Conservation (phyloP, 2,329 filamentous ascomycete genomes). For the Knoxdaviesia capensis region DNA sequence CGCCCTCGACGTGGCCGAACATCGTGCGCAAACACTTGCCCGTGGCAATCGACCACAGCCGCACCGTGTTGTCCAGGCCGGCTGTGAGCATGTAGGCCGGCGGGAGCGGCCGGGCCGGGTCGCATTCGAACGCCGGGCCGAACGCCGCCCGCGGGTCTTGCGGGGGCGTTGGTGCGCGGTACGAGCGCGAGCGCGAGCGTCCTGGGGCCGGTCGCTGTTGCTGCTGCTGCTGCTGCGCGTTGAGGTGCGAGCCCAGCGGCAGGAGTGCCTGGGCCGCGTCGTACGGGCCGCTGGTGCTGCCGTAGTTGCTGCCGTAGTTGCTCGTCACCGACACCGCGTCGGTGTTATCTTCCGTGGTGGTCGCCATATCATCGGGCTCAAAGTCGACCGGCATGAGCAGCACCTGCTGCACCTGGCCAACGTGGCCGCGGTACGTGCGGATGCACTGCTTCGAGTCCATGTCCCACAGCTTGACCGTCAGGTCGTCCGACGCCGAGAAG, state of each 20-base stretch:
- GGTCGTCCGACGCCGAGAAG: constrained; percentile 85
- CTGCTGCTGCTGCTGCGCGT: too few species aligned
- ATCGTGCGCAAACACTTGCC: constrained; percentile 76
- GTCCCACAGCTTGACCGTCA: constrained; percentile 83
- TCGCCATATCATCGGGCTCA: constrained; percentile 52
- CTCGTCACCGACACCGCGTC: constrained; percentile 33
- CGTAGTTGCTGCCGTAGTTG: constrained; percentile 21
- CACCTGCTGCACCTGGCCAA: constrained; percentile 88
- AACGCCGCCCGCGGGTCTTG: constrained; percentile 32
- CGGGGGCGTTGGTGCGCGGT: constrained; percentile 10
- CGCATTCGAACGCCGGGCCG: constrained; percentile 39
- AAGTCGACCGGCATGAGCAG: constrained; percentile 70
- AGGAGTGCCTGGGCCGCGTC: too few species aligned
- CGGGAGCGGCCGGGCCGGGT: constrained; percentile 46
- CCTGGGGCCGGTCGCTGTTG: background rate
- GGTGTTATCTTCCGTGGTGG: constrained; percentile 25
- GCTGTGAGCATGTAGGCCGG: constrained; percentile 86
- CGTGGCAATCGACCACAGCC: constrained; percentile 74
- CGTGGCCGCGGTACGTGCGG: constrained; percentile 64
- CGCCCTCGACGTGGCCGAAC: constrained; percentile 90
- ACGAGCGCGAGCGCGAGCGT: constrained; percentile 2
- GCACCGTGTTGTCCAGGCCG: constrained; percentile 75
- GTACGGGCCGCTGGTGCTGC: constrained; percentile 6
- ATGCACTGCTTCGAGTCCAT: constrained; percentile 68
- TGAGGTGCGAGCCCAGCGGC: constrained; percentile 7